Evolutionary conservation across 768 basidiomycete genomes (phyloP).

Genomic region (Mycena metata): DNA sequence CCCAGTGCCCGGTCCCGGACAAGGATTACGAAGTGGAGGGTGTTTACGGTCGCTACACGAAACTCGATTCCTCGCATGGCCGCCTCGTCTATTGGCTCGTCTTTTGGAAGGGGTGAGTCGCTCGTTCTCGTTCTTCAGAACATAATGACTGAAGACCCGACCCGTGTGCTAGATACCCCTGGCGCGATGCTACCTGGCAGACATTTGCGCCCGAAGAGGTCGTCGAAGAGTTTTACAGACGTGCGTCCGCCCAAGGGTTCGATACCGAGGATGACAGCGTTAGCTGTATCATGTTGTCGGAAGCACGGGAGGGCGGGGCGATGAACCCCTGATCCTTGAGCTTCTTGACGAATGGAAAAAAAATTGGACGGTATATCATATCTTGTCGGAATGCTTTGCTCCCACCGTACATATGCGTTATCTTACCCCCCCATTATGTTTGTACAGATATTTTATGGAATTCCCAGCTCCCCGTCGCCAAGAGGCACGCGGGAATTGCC

Average conservation of each 20-base stretch:
- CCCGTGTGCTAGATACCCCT: constrained; percentile 3
- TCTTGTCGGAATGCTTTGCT: no score
- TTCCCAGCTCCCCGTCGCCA: no score
- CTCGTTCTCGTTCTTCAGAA: not conserved
- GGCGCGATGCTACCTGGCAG: constrained; percentile 31
- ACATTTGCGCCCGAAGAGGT: constrained; percentile 1
- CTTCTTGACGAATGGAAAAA: no score
- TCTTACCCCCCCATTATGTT: no score
- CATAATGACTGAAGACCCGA: not conserved
- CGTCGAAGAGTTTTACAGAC: constrained; percentile 3
- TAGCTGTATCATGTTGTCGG: constrained; percentile 3
- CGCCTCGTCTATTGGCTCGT: constrained; percentile 20
- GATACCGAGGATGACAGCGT: constrained; percentile 19
- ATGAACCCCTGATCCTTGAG: not conserved
- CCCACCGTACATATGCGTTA: no score
- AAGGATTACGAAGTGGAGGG: constrained; percentile 15
- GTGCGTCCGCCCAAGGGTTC: constrained; percentile 14
- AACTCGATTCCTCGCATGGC: constrained; percentile 16
- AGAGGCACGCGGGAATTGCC: no score
- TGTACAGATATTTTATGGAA: no score
- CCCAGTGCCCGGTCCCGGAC: constrained; percentile 9
- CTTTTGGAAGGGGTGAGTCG: constrained; percentile 29
- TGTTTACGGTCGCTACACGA: constrained; percentile 17
- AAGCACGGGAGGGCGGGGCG: constrained; percentile 10
- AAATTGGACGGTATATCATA: no score